These are phyloP conservation scores for Myriosclerotinia scirpicola DNA, from an alignment of 2,329 filamentous ascomycete genomes.

Conservation along the genomic window DNA sequence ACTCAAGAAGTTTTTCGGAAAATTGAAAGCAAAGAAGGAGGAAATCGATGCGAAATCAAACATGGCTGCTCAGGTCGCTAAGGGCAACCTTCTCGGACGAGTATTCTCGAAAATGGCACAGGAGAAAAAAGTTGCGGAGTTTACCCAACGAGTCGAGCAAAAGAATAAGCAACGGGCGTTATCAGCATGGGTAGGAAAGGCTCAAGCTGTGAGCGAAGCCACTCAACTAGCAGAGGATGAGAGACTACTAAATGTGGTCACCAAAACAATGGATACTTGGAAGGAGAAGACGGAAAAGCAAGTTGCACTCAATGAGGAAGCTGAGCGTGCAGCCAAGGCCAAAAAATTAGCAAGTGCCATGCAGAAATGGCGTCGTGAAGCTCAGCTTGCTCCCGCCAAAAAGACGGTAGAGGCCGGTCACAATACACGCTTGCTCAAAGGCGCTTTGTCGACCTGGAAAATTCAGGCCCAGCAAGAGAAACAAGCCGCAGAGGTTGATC, in stretches of 20 bases:
- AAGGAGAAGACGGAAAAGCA: constrained; percentile 27
- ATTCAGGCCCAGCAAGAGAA: constrained; percentile 46
- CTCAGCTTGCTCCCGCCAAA: constrained; percentile 34
- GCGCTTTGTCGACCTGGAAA: constrained; percentile 52
- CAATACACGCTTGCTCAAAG: constrained; percentile 47
- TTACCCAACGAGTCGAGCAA: constrained; percentile 29
- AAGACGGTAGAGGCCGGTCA: constrained; percentile 46
- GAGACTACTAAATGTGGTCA: constrained; percentile 28
- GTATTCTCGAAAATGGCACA: constrained; percentile 40
- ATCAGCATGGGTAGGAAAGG: constrained; percentile 32
- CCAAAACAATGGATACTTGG: constrained; percentile 33
- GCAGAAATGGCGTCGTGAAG: constrained; percentile 36
- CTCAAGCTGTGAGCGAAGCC: constrained; percentile 29
- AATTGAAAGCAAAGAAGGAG: constrained; percentile 45
- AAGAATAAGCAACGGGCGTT: constrained; percentile 29
- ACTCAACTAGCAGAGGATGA: constrained; percentile 31
- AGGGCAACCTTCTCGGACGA: constrained; percentile 37
- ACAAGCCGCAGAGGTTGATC: constrained; percentile 52
- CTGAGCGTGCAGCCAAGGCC: constrained; percentile 25
- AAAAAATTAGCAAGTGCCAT: constrained; percentile 28
- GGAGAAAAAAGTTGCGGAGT: constrained; percentile 40
- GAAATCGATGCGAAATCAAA: constrained; percentile 31
- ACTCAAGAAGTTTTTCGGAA: constrained; percentile 52
- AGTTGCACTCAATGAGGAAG: constrained; percentile 26
- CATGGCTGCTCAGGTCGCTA: constrained; percentile 39